These are phyloP conservation scores for Melampsora abietis-canadensis DNA, from an alignment of 1,284 basidiomycete genomes.

Conservation along the genomic window DNA sequence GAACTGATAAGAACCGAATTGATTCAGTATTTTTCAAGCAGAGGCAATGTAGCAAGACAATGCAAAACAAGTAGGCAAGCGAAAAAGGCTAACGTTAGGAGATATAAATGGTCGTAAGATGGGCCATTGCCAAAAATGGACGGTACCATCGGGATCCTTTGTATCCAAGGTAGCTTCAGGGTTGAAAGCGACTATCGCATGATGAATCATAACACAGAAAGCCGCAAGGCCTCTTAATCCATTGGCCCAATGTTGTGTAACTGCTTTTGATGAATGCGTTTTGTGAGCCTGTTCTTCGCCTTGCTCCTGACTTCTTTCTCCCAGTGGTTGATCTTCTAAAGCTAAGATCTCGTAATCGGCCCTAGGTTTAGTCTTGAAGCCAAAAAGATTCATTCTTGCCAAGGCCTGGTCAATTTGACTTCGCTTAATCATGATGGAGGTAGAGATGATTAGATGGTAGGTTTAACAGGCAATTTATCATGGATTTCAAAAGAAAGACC, in stretches of 20 bases:
- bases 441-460: too few relatives aligned
- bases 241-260: not conserved
- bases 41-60: not conserved
- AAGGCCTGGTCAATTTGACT: too few relatives aligned
- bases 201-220: not conserved
- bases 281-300: not conserved
- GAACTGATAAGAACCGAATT: not conserved
- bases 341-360: not conserved
- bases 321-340: not conserved
- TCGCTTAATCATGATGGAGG: too few relatives aligned
- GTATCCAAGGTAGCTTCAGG: not conserved
- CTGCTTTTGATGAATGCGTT: not conserved
- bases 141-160: not conserved
- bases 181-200: not conserved
- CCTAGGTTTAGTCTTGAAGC: not conserved
- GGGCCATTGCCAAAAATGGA: conserved; percentile 4
- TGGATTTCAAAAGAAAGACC: too few relatives aligned
- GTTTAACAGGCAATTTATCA: too few relatives aligned
- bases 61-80: not conserved
- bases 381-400: not conserved
- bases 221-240: not conserved
- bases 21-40: not conserved
- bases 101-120: not conserved
- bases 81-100: not conserved
- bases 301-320: not conserved